These are phyloP conservation scores for Hansenula anomala DNA, from an alignment of 1,139 yeast genomes.

Conservation along the genomic window DNA sequence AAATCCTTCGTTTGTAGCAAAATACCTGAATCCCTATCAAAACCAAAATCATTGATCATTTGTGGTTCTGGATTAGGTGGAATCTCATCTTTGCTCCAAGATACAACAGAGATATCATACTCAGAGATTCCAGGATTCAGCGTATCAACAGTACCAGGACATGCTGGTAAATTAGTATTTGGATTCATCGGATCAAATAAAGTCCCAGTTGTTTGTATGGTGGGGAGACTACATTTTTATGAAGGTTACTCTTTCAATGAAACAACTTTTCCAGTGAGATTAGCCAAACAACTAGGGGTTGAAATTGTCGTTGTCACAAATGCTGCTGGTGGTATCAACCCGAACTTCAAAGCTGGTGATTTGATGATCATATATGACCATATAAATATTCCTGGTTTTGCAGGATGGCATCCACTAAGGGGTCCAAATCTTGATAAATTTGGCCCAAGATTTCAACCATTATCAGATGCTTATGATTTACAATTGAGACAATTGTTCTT, in stretches of 20 bases:
- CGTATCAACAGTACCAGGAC: slow-evolving; percentile 84
- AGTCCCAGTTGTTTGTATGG: slow-evolving; percentile 89
- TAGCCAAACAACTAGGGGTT: slow-evolving; percentile 61
- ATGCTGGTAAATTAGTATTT: slow-evolving; percentile 75
- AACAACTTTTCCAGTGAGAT: slow-evolving; percentile 83
- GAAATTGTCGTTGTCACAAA: slow-evolving; percentile 72
- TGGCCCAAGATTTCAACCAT: slow-evolving; percentile 86
- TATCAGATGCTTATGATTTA: slow-evolving; percentile 86
- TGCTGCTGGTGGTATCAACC: slow-evolving; percentile 90
- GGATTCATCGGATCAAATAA: slow-evolving; percentile 66
- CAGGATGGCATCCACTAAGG: slow-evolving; percentile 82
- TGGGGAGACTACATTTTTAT: slow-evolving; percentile 86
- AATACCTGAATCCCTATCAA: slow-evolving; percentile 4
- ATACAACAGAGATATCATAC: slow-evolving; percentile 54
- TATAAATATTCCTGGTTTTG: slow-evolving; percentile 83
- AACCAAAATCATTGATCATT: slow-evolving; percentile 68
- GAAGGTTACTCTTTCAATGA: slow-evolving; percentile 83
- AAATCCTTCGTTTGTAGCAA: slow-evolving; percentile 9
- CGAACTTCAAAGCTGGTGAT: slow-evolving; percentile 71
- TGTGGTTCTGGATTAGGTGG: slow-evolving; percentile 97
- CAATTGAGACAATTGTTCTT: slow-evolving; percentile 58
- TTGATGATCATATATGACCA: slow-evolving; percentile 88
- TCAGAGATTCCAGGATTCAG: slow-evolving; percentile 74
- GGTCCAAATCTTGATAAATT: slow-evolving; percentile 79
- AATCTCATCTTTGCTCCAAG: slow-evolving; percentile 48